Evolutionary conservation across 768 basidiomycete genomes (phyloP).

Genomic region (Russula griseocarnosa): DNA sequence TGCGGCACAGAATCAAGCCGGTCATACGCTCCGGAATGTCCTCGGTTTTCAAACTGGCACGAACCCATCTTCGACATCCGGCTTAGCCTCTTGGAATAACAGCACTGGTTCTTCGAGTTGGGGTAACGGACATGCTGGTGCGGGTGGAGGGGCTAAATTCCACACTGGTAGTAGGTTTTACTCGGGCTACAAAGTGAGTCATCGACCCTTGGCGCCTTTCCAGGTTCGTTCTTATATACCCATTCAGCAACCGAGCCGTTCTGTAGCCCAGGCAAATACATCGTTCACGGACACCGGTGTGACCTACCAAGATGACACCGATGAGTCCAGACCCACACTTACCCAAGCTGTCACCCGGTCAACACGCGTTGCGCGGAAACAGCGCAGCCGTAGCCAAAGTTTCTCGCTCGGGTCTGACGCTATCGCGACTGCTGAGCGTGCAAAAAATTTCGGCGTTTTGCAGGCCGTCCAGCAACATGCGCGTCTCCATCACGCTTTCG

Average conservation of each 20-base stretch:
- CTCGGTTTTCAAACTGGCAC: slow-evolving; percentile 61
- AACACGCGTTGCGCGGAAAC: slow-evolving; percentile 31
- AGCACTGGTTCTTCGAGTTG: slow-evolving; percentile 49
- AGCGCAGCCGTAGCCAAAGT: slow-evolving; percentile 57
- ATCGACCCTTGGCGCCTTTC: not conserved
- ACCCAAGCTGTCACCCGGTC: slow-evolving; percentile 31
- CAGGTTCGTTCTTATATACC: not conserved
- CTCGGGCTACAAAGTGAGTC: slow-evolving; percentile 59
- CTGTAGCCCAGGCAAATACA: slow-evolving; percentile 68
- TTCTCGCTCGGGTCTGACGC: slow-evolving; percentile 48
- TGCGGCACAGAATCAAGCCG: slow-evolving; percentile 66
- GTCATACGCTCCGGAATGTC: slow-evolving; percentile 69
- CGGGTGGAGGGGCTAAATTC: slow-evolving; percentile 65
- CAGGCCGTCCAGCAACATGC: slow-evolving; percentile 61
- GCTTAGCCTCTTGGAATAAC: slow-evolving; percentile 42
- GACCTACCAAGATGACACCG: slow-evolving; percentile 53
- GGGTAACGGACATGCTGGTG: slow-evolving; percentile 54
- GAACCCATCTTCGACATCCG: slow-evolving; percentile 38
- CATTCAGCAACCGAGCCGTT: slow-evolving; percentile 59
- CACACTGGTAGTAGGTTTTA: slow-evolving; percentile 70
- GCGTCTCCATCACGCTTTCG: slow-evolving; percentile 56
- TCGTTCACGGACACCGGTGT: slow-evolving; percentile 50
- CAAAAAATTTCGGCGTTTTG: slow-evolving; percentile 49
- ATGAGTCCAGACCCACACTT: slow-evolving; percentile 41
- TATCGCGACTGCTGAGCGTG: slow-evolving; percentile 40